These are phyloP conservation scores for Xylariales sp. DNA, from an alignment of 2,329 filamentous ascomycete species.

Conservation along the genomic window DNA sequence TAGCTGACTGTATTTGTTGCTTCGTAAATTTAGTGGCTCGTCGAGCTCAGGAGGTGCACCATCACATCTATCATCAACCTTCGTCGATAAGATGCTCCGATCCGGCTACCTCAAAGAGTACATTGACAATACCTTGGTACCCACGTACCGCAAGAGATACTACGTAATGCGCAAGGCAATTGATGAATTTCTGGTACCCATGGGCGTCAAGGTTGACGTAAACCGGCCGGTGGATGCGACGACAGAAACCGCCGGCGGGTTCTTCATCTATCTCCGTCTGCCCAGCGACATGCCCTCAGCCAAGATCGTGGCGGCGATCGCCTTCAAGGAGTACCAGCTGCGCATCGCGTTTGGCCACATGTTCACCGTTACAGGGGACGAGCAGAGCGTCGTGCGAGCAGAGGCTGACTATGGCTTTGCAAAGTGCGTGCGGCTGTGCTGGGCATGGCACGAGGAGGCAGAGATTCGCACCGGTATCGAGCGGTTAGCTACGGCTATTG, in stretches of 20 bases:
- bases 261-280: neutral
- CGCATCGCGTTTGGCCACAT: neutral
- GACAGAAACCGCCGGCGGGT: neutral
- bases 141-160: neutral
- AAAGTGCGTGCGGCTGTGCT: neutral
- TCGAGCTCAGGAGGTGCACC: conserved; percentile 1
- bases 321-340: neutral
- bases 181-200: neutral
- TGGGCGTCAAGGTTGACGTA: neutral
- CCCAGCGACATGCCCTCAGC: neutral
- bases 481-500: conserved; percentile 31
- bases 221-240: neutral
- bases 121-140: neutral
- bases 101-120: neutral
- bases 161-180: neutral
- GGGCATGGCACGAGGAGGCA: neutral
- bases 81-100: conserved; percentile 1
- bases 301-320: neutral
- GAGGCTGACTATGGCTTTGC: neutral
- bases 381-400: neutral
- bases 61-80: neutral
- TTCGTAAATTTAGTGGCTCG: too few species aligned
- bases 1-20: too few species aligned
- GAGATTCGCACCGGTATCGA: conserved; percentile 44
- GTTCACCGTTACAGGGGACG: neutral